Conservation (phyloP, 768 basidiomycete genomes). For the Panaeolus cyanescens region DNA sequence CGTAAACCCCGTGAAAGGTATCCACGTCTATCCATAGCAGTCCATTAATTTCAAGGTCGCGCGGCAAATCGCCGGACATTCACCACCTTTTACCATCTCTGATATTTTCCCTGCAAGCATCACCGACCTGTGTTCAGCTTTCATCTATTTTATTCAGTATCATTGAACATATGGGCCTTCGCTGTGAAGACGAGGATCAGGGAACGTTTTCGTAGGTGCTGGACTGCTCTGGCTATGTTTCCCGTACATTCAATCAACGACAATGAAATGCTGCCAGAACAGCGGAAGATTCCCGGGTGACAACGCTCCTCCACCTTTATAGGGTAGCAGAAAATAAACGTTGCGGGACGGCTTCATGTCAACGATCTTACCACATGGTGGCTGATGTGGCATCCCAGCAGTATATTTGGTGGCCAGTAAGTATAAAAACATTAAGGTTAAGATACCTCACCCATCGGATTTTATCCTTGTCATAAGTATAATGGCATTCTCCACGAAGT, state of each 20-base stretch:
- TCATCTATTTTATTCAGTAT: no score
- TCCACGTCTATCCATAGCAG: background rate
- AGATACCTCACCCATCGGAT: no score
- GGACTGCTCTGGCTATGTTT: no score
- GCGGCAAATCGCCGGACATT: background rate
- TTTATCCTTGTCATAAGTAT: no score
- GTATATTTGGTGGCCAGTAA: no score
- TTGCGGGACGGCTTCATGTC: background rate
- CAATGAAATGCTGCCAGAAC: background rate
- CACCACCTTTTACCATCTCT: background rate
- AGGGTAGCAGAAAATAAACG: background rate
- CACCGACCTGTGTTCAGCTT: no score
- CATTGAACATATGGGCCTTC: no score
- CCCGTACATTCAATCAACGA: no score
- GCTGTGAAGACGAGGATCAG: no score
- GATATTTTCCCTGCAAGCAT: no score
- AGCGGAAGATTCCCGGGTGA: background rate
- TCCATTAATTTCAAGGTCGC: background rate
- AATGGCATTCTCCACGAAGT: background rate
- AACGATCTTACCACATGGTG: background rate
- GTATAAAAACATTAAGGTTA: no score
- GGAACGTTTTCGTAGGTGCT: no score
- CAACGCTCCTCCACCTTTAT: background rate
- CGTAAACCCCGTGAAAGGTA: background rate
- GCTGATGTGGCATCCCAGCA: background rate